Evolutionary conservation across 2,329 filamentous ascomycete species (phyloP).

Genomic region (Ophiocordyceps camponoti-leonardi): DNA sequence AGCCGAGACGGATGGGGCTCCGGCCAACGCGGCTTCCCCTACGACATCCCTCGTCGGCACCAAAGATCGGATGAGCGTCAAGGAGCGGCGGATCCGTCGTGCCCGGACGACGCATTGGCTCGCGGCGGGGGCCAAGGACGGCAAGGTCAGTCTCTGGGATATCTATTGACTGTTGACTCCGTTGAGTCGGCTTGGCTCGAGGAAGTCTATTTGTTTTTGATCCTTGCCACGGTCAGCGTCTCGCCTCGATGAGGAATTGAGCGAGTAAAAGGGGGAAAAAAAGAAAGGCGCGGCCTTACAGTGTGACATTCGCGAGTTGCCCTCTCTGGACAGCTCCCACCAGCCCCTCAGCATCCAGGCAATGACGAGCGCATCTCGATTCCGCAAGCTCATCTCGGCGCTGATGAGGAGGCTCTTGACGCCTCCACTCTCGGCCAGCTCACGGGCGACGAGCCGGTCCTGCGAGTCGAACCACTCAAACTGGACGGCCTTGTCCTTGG

Average conservation of each 20-base stretch:
- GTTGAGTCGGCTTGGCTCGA: neutral
- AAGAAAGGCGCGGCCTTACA: constrained; percentile 4
- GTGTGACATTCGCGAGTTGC: constrained; percentile 2
- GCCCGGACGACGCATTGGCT: constrained; percentile 70
- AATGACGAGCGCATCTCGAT: constrained; percentile 16
- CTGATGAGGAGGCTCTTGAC: constrained; percentile 14
- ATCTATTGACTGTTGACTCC: constrained; percentile 43
- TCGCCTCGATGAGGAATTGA: neutral
- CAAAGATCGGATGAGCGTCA: constrained; percentile 24
- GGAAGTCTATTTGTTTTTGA: neutral
- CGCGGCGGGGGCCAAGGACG: constrained; percentile 82
- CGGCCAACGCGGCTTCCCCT: neutral
- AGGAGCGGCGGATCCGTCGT: constrained; percentile 43
- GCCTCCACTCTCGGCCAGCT: constrained; percentile 10
- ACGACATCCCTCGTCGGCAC: neutral
- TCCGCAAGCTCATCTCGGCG: constrained; percentile 10
- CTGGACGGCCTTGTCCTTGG: constrained; percentile 9
- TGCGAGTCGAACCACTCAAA: constrained; percentile 16
- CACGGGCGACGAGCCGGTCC: constrained; percentile 13
- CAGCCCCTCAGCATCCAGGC: constrained; percentile 19
- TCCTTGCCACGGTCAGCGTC: neutral
- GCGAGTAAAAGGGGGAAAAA: neutral
- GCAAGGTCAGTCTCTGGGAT: constrained; percentile 90
- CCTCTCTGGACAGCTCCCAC: constrained; percentile 10
- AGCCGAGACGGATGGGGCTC: neutral